Percentiles rank a stretch among this genome's conserved stretches.
Conservation (phyloP, 768 basidiomycete species). For the Boletus fagicola region DNA sequence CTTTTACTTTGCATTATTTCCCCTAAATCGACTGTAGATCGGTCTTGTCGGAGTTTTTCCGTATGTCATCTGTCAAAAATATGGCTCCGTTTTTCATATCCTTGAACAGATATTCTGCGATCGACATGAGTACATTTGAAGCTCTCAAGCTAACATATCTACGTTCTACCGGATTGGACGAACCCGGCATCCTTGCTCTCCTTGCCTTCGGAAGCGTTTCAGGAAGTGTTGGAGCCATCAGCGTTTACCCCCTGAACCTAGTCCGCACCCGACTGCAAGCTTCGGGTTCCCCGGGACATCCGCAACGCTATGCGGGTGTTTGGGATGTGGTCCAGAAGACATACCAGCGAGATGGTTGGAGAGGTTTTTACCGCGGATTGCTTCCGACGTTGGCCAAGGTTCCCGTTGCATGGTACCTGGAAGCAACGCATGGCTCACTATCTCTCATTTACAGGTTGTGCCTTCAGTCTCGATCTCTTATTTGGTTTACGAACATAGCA, state of each 20-base stretch:
- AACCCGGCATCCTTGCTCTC: constrained; percentile 84
- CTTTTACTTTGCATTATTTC: constrained; percentile 7
- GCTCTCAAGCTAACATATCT: constrained; percentile 90
- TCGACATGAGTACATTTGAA: constrained; percentile 98
- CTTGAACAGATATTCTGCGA: constrained; percentile 73
- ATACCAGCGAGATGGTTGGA: constrained; percentile 83
- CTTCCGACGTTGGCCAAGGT: constrained; percentile 93
- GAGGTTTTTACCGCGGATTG: constrained; percentile 91
- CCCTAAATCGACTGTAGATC: constrained; percentile 51
- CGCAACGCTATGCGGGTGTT: constrained; percentile 85
- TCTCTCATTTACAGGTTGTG: constrained; percentile 59
- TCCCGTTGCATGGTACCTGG: constrained; percentile 6
- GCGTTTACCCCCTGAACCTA: constrained; percentile 89
- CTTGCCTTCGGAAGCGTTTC: constrained; percentile 92
- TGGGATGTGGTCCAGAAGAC: constrained; percentile 81
- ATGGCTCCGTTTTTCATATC: constrained; percentile 3
- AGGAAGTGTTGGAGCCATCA: constrained; percentile 90
- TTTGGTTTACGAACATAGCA: constrained; percentile 87
- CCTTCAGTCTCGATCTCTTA: constrained; percentile 97
- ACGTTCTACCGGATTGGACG: constrained; percentile 81
- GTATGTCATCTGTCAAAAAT: constrained; percentile 40
- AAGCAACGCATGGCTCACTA: constrained; percentile 1
- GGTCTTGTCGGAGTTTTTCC: constrained; percentile 97
- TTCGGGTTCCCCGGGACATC: constrained; percentile 93
- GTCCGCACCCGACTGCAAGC: constrained; percentile 95